Conservation (phyloP, 2,329 filamentous ascomycete genomes). For the Colletotrichum cordylinicola region DNA sequence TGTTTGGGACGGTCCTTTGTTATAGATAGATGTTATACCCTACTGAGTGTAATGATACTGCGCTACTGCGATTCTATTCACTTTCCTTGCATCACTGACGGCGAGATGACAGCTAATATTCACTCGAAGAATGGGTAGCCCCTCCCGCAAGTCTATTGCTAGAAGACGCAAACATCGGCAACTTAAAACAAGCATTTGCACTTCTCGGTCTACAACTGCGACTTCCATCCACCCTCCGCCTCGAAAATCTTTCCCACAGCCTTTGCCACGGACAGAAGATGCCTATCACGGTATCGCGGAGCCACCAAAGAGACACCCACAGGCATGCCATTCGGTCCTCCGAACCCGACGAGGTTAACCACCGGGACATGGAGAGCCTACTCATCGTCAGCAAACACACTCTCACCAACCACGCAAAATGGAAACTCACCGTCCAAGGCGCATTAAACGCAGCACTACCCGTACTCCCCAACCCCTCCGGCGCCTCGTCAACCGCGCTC, state of each 20-base stretch:
- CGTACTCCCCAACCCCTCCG: slow-evolving; percentile 54
- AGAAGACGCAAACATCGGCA: too few species aligned
- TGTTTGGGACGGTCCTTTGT: not conserved
- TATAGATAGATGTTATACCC: slow-evolving; percentile 13
- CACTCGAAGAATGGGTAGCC: accelerated
- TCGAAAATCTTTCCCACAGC: slow-evolving; percentile 39
- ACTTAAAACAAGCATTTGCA: too few species aligned
- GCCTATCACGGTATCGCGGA: slow-evolving; percentile 50
- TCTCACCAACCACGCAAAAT: slow-evolving; percentile 16
- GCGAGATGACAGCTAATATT: accelerated
- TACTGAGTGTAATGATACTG: slow-evolving; percentile 5
- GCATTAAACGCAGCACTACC: slow-evolving; percentile 58
- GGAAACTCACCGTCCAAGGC: slow-evolving; percentile 56
- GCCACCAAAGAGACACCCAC: slow-evolving; percentile 62
- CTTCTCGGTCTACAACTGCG: not conserved
- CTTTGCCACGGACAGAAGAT: slow-evolving; percentile 48
- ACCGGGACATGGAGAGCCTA: slow-evolving; percentile 64
- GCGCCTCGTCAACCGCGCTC: slow-evolving; percentile 62
- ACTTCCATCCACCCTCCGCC: slow-evolving; percentile 36
- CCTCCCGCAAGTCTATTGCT: not conserved
- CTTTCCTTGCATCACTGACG: accelerated
- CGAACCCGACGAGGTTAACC: slow-evolving; percentile 69
- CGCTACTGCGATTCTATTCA: not conserved
- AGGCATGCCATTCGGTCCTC: slow-evolving; percentile 58
- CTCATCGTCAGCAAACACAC: slow-evolving; percentile 32